Evolutionary conservation across 2,329 filamentous ascomycete species (phyloP), one percentile per base, ranked within the genome.

Genomic region (Paraphoma sp.): DNA sequence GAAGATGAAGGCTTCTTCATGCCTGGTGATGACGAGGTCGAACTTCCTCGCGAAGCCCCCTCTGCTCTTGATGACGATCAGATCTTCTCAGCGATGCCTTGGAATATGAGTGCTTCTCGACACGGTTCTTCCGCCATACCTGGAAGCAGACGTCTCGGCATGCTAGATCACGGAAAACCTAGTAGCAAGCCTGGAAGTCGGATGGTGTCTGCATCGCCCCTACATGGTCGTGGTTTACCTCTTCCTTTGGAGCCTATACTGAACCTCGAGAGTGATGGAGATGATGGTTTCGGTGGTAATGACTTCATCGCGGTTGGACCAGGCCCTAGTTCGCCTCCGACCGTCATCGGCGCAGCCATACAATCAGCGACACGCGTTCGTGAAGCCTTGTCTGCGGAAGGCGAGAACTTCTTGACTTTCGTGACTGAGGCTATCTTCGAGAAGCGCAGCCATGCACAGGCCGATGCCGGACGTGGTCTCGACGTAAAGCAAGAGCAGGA

Each of bases 41-140:
- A 96, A 73, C 75, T 91, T 23, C 90, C 88, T 17, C 86, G 91
- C 76, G 86, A 91, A 42, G 89, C 85, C 1, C 84, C 82, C 0
- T 83, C 85, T 0, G 84, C 86, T 7, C 83, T 95, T 51, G 85
- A 86, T 4, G 90, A 96, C 56, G 85, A 88, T 51, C 84, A 88
- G 46, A 83, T 85, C 29, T 85, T 86, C 23, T 86, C 84, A 4
- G 78, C 83, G n/a, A 87, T 90, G 82, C 88, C 88, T 10, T 91
- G 88, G 88, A 90, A 90, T 61, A 77, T 84, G 44, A 85, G 81
- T 7, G 81, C 83, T 3, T 86, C 85, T 2, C 68, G 82, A 4
- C 80, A 82, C 50, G 82, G 82, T 50, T 87, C 85, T 40, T 79
- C 75, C 29, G 74, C 66, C 17, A 65, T 74, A 43, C 71, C 75